Percentiles rank a stretch among this genome's conserved stretches.
Evolutionary conservation across 2,329 filamentous ascomycete species (phyloP).

Genomic region (Sporothrix variecibatus): DNA sequence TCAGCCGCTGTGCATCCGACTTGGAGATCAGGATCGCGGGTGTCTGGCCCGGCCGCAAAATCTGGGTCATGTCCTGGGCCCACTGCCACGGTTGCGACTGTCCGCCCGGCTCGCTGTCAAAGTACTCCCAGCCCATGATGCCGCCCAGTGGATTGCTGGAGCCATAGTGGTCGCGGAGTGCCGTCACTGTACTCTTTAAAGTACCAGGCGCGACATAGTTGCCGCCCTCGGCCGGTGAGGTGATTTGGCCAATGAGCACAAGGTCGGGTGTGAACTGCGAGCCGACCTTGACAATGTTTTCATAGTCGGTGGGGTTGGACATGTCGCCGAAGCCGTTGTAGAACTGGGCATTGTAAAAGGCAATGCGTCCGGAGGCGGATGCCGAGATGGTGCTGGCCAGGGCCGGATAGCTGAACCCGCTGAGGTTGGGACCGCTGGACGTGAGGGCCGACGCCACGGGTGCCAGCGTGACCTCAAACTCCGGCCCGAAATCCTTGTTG

Average conservation of each 20-base stretch:
- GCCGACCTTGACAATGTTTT: slow-evolving; percentile 47
- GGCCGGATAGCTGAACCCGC: slow-evolving; percentile 77
- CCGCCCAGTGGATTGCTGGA: slow-evolving; percentile 65
- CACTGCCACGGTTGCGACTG: slow-evolving; percentile 70
- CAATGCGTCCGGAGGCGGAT: slow-evolving; percentile 68
- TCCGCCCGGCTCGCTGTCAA: slow-evolving; percentile 73
- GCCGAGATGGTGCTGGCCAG: slow-evolving; percentile 61
- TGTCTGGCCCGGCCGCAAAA: slow-evolving; percentile 39
- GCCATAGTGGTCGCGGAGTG: slow-evolving; percentile 55
- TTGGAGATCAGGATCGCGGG: slow-evolving; percentile 32
- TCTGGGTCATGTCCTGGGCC: slow-evolving; percentile 66
- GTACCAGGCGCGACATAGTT: slow-evolving; percentile 54
- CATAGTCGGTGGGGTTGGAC: slow-evolving; percentile 50
- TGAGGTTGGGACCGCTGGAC: slow-evolving; percentile 63
- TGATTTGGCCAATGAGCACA: slow-evolving; percentile 79
- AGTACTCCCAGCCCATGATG: slow-evolving; percentile 95
- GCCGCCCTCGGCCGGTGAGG: slow-evolving; percentile 72
- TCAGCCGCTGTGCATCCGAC: slow-evolving; percentile 31
- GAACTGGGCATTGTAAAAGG: slow-evolving; percentile 89
- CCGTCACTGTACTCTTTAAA: slow-evolving; percentile 46
- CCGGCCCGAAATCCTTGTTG: slow-evolving; percentile 62
- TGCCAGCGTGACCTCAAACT: slow-evolving; percentile 74
- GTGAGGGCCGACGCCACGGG: slow-evolving; percentile 72
- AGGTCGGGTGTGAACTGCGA: slow-evolving; percentile 63
- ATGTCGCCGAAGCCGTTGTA: slow-evolving; percentile 83